Conservation (phyloP, 1,139 yeast species). For the Suhomyces maxii region DNA sequence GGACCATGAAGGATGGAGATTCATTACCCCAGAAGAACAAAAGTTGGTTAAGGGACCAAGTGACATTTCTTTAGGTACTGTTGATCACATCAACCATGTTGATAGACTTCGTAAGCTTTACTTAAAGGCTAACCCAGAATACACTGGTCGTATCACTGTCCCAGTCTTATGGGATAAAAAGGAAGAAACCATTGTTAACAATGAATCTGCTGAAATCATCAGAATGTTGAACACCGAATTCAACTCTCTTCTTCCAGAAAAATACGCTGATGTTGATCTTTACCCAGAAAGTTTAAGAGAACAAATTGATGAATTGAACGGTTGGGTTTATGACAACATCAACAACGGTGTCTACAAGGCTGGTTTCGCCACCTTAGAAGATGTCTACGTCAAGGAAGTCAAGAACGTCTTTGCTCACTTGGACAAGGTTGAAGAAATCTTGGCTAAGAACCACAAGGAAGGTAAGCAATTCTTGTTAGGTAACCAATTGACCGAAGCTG, state of each 20-base stretch:
- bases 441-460: constrained; percentile 46
- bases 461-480: constrained; percentile 57
- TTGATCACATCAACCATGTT: constrained; percentile 63
- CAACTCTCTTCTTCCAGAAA: constrained; percentile 36
- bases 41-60: constrained; percentile 26
- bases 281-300: constrained; percentile 57
- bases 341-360: constrained; percentile 94
- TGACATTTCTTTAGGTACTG: constrained; percentile 54
- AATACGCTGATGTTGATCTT: constrained; percentile 54
- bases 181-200: constrained; percentile 77
- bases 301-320: constrained; percentile 74
- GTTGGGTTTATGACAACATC: constrained; percentile 82
- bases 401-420: constrained; percentile 63
- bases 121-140: constrained; percentile 71
- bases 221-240: constrained; percentile 79
- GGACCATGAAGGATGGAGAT: constrained; percentile 88
- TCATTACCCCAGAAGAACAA: constrained; percentile 39
- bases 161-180: constrained; percentile 93
- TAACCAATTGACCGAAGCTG: constrained; percentile 80
- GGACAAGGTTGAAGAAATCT: constrained; percentile 71
- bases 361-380: constrained; percentile 86
- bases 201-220: constrained; percentile 86
- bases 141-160: constrained; percentile 82
- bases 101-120: constrained; percentile 69
- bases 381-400: constrained; percentile 76